Base-by-base conservation (phyloP, 2,329 filamentous ascomycete genomes). In the Pseudofabraea citricarpa region DNA sequence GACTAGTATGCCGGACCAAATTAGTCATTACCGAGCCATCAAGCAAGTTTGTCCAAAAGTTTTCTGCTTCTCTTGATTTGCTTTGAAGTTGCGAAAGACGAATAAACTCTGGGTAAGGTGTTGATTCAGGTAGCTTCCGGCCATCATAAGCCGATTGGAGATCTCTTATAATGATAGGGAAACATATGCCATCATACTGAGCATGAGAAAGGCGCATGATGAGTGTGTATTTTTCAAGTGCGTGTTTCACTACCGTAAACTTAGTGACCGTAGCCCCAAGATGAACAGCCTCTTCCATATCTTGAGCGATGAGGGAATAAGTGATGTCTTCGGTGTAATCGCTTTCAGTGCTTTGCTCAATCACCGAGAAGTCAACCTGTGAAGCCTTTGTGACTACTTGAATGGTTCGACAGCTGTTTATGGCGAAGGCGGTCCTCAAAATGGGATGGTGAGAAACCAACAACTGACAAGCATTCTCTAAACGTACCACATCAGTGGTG, bases 171-270 rank as follows among this genome's bases (percentile, higher is more conserved):
- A 49, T 42, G 16, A 35, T 33, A 31, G 40, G 43, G 59, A 80
- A 72, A 3, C 77, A 79, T 77, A 79, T 82, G 13, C 80, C 79
- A 58, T 83, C 79, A 53, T 81, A 83, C 1, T 81, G 51, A 1
- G 75, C 71, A 58, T 83, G 79, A 50, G 81, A 78, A 9, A 82
- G 33, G 12, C 41, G 31, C 33, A 49, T 35, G 13, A 47, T 16
- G 22, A 39, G 43, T 36, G 18, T 24, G 19, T 39, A 13, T 15
- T 29, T 32, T 15, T 31, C 32, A 6, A 31, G 9, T 9, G 8
- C 9, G 15, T 9, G 16, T 10, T 33, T 33, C 15, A 9, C 9
- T 9, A 33, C 8, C 9, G 7, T 33, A 15, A 9, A 16, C 15
- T 15, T 10, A 7, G 31, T 7, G 7, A 16, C 15, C 16, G 9